A percentile compares a stretch with the other conserved stretches of the same genome.
phyloP scores from a whole-genome alignment of 768 basidiomycete genomes.

The Panellus pusillus region DNA sequence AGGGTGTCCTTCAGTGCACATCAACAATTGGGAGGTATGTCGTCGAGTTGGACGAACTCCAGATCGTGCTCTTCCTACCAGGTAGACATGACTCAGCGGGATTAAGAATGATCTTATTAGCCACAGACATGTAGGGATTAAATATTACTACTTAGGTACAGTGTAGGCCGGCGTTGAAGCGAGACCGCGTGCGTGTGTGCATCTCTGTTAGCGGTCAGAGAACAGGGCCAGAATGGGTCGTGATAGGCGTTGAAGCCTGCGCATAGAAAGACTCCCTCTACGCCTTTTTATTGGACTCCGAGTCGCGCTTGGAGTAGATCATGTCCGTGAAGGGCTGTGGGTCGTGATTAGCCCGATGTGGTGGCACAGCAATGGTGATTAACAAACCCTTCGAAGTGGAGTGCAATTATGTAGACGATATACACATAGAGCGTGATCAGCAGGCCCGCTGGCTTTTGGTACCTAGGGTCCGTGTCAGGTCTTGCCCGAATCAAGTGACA shows the following conservation, averaged over 20 bases:
- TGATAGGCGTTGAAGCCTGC: too few relatives aligned
- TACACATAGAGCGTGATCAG: constrained; percentile 80
- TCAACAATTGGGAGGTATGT: too few relatives aligned
- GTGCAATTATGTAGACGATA: constrained; percentile 78
- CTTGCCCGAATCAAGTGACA: background rate
- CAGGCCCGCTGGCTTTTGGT: constrained; percentile 82
- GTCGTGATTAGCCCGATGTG: constrained; percentile 1
- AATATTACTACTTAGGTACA: too few relatives aligned
- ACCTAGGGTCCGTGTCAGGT: constrained; percentile 45
- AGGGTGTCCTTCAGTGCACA: background rate
- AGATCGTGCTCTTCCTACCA: too few relatives aligned
- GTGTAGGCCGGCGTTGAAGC: too few relatives aligned
- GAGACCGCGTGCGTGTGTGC: too few relatives aligned
- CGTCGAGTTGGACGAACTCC: too few relatives aligned
- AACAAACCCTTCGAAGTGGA: constrained; percentile 87
- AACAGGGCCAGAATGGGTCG: too few relatives aligned
- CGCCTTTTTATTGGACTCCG: constrained; percentile 29
- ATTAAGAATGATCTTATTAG: background rate
- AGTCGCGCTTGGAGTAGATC: constrained; percentile 68
- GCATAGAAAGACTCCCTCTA: background rate
- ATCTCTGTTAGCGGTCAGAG: too few relatives aligned
- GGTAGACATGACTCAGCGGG: too few relatives aligned
- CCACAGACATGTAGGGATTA: too few relatives aligned
- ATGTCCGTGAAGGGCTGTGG: constrained; percentile 71
- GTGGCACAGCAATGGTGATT: background rate